A percentile compares a stretch with the other conserved stretches of the same genome.
These are phyloP conservation scores for Neonectria punicea DNA, from an alignment of 2,329 filamentous ascomycete species.

Conservation along the genomic window DNA sequence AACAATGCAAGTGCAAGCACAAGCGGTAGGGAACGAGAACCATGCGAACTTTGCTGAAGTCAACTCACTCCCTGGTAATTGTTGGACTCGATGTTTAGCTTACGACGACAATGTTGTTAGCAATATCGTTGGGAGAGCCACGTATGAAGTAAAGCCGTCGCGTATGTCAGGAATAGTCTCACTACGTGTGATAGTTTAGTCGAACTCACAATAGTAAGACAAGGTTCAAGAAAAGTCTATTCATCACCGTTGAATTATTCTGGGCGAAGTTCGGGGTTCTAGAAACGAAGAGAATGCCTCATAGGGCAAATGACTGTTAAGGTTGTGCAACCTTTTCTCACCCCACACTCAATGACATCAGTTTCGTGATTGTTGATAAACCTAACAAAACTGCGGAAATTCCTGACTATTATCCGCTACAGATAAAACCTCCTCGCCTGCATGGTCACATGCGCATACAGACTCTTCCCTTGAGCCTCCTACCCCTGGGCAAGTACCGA, in stretches of 20 bases:
- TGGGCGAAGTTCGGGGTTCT: constrained; percentile 19
- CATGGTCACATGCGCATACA: constrained; percentile 14
- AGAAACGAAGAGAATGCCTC: constrained; percentile 7
- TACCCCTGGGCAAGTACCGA: constrained; percentile 15
- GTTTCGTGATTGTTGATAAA: constrained; percentile 9
- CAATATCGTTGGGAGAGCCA: background rate
- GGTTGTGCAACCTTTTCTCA: background rate
- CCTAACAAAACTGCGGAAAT: constrained; percentile 15
- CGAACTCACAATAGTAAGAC: background rate
- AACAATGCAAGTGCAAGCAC: background rate
- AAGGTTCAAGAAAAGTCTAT: constrained; percentile 8
- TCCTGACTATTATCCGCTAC: constrained; percentile 10
- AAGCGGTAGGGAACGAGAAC: background rate
- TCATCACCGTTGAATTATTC: constrained; percentile 6
- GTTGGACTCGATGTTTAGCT: background rate
- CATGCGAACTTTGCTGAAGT: background rate
- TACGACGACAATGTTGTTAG: background rate
- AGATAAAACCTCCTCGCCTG: constrained; percentile 24
- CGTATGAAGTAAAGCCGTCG: background rate
- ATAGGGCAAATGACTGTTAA: constrained; percentile 7
- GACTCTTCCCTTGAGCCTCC: constrained; percentile 10
- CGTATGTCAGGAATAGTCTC: constrained; percentile 9
- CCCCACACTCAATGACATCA: constrained; percentile 12
- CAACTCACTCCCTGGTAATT: background rate
- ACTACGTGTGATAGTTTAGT: background rate